Base-by-base conservation (phyloP, 2,329 filamentous ascomycete genomes). In the Aspergillus felis region DNA sequence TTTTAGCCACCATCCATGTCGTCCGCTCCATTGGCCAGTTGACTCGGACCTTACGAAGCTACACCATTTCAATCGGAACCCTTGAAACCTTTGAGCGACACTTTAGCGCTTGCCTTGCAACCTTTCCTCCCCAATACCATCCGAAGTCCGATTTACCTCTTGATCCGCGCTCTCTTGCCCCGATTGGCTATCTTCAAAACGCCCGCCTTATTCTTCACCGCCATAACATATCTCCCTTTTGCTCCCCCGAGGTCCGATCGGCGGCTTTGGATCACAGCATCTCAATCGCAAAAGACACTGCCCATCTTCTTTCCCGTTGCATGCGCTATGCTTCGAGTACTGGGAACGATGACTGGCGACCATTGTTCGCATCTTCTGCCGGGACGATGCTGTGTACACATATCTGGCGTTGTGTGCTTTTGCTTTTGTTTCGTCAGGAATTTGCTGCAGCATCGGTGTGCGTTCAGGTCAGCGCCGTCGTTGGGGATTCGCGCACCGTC, bases 121-220 rank as follows among this genome's bases (percentile, higher is more conserved):
- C 86, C 0, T 94, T 96, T 63, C 92, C 92, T 0, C 80, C 87
- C 8, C 81, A 87, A 4, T 92, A 90, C 69, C 87, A 90, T 57
- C 83, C 87, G 2, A 79, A 83, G 17, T 87, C 87, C 59, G 80
- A 83, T 29, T 83, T 86, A 7, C 81, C 86, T 7, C 80, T 97
- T 46, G 87, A 94, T 57, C 87, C 91, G 8, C 83, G 87, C 53
- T 86, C 88, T 44, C 79, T 97, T 14, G 84, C 87, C 27, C 89
- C 92, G 0, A 80, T 95, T 8, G 83, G 90, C 32, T 87, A 91
- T 67, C 83, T 97, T 8, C 87, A 96, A 59, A 90, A 91, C 59
- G 87, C 89, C 17, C 88, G 91, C n/a, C 83, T 97, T 29, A 80
- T 94, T 41, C 83, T 99, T 8, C 91, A 96, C 73, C 86, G 94